These are phyloP conservation scores for Aspergillus sp. DNA, from an alignment of 2,329 filamentous ascomycete species.

Conservation along the genomic window DNA sequence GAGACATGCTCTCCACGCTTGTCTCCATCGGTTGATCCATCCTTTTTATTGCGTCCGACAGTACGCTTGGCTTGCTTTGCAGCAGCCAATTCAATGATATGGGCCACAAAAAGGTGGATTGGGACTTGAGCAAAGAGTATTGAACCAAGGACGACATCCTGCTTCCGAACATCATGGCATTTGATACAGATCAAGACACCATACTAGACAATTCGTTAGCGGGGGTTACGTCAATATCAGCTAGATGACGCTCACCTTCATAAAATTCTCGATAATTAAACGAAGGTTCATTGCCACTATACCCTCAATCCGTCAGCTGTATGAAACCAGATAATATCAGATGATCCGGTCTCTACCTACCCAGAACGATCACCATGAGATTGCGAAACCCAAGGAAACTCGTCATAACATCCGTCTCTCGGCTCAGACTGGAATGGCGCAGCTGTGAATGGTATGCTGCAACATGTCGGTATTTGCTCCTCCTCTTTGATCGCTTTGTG, in stretches of 20 bases:
- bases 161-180: constrained; percentile 79
- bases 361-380: constrained; percentile 87
- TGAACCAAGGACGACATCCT: constrained; percentile 71
- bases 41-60: constrained; percentile 54
- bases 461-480: constrained; percentile 82
- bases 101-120: constrained; percentile 84
- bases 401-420: constrained; percentile 68
- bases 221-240: constrained; percentile 1
- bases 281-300: constrained; percentile 87
- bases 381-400: constrained; percentile 95
- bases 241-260: constrained; percentile 59
- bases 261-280: constrained; percentile 92
- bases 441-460: constrained; percentile 73
- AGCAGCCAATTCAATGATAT: constrained; percentile 80
- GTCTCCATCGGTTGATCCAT: constrained; percentile 50
- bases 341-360: constrained; percentile 44
- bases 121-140: constrained; percentile 83
- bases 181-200: constrained; percentile 88
- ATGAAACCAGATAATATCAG: constrained; percentile 7
- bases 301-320: not conserved
- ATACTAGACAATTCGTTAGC: constrained; percentile 55
- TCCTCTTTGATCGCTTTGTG: constrained; percentile 24
- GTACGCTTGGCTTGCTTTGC: constrained; percentile 71
- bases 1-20: constrained; percentile 61
- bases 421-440: constrained; percentile 76